These are phyloP conservation scores for Aspergillus sparsus DNA, from an alignment of 495 filamentous ascomycete species.

Conservation along the genomic window DNA sequence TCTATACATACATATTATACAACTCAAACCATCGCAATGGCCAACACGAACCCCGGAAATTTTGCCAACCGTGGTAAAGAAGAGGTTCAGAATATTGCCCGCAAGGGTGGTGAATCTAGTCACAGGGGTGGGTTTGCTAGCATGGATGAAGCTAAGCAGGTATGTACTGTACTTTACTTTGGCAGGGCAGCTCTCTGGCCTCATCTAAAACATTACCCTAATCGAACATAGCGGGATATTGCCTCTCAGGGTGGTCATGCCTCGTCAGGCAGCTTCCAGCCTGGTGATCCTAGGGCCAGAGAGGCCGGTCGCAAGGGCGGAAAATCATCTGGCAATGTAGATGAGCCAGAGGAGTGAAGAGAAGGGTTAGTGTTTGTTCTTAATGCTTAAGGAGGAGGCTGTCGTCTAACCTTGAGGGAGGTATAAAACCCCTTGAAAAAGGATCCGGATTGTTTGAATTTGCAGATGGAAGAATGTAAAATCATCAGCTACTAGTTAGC, in stretches of 20 bases:
- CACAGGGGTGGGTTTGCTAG: conserved; percentile 34
- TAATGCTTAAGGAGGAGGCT: no score
- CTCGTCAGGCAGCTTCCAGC: conserved; percentile 49
- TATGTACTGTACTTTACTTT: conserved; percentile 25
- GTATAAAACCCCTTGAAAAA: no score
- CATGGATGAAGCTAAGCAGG: conserved; percentile 51
- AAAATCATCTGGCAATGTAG: conserved; percentile 21
- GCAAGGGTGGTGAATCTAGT: conserved; percentile 53
- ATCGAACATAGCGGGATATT: conserved; percentile 40
- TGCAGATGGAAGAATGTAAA: no score
- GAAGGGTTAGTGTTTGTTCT: no score
- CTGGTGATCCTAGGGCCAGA: conserved; percentile 44
- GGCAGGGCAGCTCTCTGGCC: no score
- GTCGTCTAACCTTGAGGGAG: no score
- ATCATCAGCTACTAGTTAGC: no score
- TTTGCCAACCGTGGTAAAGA: conserved; percentile 64
- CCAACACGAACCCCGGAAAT: conserved; percentile 55
- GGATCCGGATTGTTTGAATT: no score
- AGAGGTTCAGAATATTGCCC: conserved; percentile 56
- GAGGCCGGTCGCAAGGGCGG: conserved; percentile 53
- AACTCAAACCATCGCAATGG: background rate
- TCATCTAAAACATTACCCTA: conserved; percentile 13
- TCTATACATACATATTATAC: no score
- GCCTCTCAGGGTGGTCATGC: conserved; percentile 57
- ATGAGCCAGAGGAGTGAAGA: conserved; percentile 7